A percentile compares a stretch with the other conserved stretches of the same genome.
phyloP scores from a whole-genome alignment of 2,329 filamentous ascomycete genomes.

The Xylariaceae sp. region DNA sequence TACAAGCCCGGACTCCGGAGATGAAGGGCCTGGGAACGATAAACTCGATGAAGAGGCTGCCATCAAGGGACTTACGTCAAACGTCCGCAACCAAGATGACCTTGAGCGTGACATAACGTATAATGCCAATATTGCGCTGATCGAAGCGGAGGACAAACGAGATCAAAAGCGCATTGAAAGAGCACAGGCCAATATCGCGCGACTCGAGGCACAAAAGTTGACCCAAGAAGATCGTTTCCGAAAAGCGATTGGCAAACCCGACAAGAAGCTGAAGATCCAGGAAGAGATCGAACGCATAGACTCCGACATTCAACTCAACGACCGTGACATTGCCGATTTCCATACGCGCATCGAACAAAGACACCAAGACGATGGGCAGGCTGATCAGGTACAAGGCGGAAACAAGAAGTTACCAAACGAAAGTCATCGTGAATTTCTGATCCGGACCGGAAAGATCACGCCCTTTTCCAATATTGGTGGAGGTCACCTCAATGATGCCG shows the following conservation, averaged over 20 bases:
- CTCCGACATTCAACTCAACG: slow-evolving; percentile 58
- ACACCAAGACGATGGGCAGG: slow-evolving; percentile 47
- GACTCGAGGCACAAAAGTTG: slow-evolving; percentile 61
- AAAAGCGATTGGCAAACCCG: slow-evolving; percentile 38
- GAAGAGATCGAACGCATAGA: slow-evolving; percentile 64
- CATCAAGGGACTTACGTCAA: slow-evolving; percentile 59
- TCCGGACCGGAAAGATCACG: slow-evolving; percentile 95
- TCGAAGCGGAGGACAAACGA: slow-evolving; percentile 59
- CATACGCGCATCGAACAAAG: slow-evolving; percentile 74
- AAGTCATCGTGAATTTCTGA: slow-evolving; percentile 81
- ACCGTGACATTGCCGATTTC: slow-evolving; percentile 75
- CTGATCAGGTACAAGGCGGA: slow-evolving; percentile 39
- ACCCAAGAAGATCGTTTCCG: slow-evolving; percentile 45
- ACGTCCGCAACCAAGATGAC: slow-evolving; percentile 82
- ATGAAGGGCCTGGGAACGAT: slow-evolving; percentile 4
- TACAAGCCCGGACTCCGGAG: slow-evolving; percentile 1
- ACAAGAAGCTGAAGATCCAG: slow-evolving; percentile 53
- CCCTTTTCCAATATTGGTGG: slow-evolving; percentile 80
- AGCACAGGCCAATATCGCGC: slow-evolving; percentile 48
- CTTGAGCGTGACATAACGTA: slow-evolving; percentile 78
- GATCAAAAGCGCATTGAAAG: slow-evolving; percentile 61
- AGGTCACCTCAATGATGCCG: slow-evolving; percentile 54
- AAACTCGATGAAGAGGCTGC: slow-evolving; percentile 53
- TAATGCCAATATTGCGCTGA: slow-evolving; percentile 55
- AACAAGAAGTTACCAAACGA: slow-evolving; percentile 70